Base-by-base conservation (phyloP, 2,329 filamentous ascomycete genomes). In the Penicillium sp. region DNA sequence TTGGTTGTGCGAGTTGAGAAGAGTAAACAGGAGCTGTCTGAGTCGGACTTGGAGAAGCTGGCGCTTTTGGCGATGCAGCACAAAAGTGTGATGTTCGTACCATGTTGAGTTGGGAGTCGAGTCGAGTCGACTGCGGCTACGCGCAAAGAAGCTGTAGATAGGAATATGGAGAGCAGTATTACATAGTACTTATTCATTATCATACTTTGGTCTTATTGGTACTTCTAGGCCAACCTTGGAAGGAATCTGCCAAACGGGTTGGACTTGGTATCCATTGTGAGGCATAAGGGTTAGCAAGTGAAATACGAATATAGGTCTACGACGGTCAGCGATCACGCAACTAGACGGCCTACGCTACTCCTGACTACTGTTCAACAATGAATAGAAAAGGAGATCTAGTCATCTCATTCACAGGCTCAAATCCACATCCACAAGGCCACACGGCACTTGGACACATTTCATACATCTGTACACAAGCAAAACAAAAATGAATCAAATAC, bases 391-490 rank as follows among this genome's bases (percentile, higher is more conserved):
- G 39, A 49, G 57, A 54, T 62, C 50, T 59, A 63, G 55, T 55
- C 38, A 31, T 64, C 48, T 55, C 52, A 64, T 64, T 64, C 52
- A 47, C 48, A 38, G 29, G 42, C 49, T 52, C 54, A 18, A n/a
- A 39, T 54, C 45, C 40, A 49, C 21, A 39, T 51, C 50, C 52
- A 52, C 49, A 55, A 43, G 47, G 34, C 42, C 47, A 48, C 16
- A 40, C 16, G 36, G 21, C 36, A 51, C 46, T 47, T 48, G 50
- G 34, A 49, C 50, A 51, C 32, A 54, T 31, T 49, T 46, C 36
- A 55, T 38, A 58, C 56, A 53, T 60, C 52, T 64, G 61, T 64
- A 63, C 56, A 63, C 44, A 55, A 48, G 32, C 36, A 38, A 32
- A 52, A 36, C 27, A 39, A 27, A 10, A 29, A 58, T 10, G 22